These are phyloP conservation scores for Magnaporthiopsis rhizophila DNA, from an alignment of 2,329 filamentous ascomycete genomes.

Conservation along the genomic window DNA sequence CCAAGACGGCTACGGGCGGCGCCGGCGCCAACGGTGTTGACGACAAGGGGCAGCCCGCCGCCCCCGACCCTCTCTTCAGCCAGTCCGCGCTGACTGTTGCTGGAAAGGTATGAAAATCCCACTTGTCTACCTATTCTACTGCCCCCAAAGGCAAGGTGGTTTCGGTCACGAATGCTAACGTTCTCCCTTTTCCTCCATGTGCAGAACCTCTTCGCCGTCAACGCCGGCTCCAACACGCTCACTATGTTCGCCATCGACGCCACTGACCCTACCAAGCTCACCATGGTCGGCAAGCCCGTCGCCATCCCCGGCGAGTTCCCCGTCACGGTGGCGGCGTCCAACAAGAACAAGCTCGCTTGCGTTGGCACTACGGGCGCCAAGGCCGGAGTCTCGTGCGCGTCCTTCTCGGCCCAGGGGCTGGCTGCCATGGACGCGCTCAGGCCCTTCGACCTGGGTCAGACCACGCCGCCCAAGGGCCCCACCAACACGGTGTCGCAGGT, in stretches of 20 bases:
- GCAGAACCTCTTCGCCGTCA: constrained; percentile 46
- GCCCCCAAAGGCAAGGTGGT: too few relatives aligned
- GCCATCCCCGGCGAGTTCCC: constrained; percentile 43
- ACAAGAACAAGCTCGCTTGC: constrained; percentile 33
- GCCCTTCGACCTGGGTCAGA: constrained; percentile 42
- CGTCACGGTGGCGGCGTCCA: constrained; percentile 40
- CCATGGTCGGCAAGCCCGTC: constrained; percentile 32
- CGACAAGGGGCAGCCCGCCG: constrained; percentile 24
- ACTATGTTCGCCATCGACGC: constrained; percentile 38
- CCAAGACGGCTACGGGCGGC: constrained; percentile 34
- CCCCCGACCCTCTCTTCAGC: constrained; percentile 41
- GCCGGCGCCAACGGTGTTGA: constrained; percentile 33
- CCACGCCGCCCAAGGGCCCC: constrained; percentile 49
- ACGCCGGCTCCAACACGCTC: constrained; percentile 42
- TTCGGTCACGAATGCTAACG: too few relatives aligned
- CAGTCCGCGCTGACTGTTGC: constrained; percentile 42
- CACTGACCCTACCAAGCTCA: constrained; percentile 34
- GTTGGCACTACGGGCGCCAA: constrained; percentile 35
- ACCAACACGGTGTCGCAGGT: constrained; percentile 51
- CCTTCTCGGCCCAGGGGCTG: constrained; percentile 25
- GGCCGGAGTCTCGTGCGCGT: constrained; percentile 36
- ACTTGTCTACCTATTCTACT: too few relatives aligned
- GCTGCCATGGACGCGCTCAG: constrained; percentile 35
- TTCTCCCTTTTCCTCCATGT: too few relatives aligned
- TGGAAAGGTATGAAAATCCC: constrained; percentile 20